A percentile compares a stretch with the other conserved stretches of the same genome.
phyloP scores from a whole-genome alignment of 345 rosid genomes.

The Salix caprea region DNA sequence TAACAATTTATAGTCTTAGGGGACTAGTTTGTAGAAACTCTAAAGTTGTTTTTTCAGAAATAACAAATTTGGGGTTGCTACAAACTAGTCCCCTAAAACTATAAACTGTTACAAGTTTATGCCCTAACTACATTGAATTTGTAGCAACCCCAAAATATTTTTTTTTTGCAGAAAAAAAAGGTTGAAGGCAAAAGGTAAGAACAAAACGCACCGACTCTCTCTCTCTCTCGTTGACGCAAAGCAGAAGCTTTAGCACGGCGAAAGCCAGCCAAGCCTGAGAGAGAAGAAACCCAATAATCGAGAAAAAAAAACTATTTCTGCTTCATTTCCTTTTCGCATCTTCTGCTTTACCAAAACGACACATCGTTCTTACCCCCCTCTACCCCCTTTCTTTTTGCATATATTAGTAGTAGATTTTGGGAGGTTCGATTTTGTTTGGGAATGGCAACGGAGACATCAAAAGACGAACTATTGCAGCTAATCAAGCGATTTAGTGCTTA shows the following conservation, averaged over 20 bases:
- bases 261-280: background rate
- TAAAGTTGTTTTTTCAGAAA: too few species aligned
- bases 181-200: too few species aligned
- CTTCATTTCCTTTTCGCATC: background rate
- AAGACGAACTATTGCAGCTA: constrained; percentile 75
- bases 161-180: too few species aligned
- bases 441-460: constrained; percentile 39
- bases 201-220: background rate
- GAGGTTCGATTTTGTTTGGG: background rate
- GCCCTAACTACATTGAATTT: background rate
- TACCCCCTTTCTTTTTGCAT: background rate
- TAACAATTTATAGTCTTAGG: too few species aligned
- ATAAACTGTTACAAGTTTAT: background rate
- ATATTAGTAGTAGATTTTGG: background rate
- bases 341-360: background rate
- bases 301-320: background rate
- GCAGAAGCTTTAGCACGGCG: background rate
- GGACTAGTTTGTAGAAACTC: too few species aligned
- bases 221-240: background rate
- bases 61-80: too few species aligned
- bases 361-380: background rate
- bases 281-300: background rate
- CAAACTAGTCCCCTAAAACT: background rate
- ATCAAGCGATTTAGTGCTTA: constrained; percentile 88
- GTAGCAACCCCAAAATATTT: background rate